A percentile compares a stretch with the other conserved stretches of the same genome.
Evolutionary conservation across 2,329 filamentous ascomycete species (phyloP).

Genomic region (Stagonosporopsis chrysanthemi): DNA sequence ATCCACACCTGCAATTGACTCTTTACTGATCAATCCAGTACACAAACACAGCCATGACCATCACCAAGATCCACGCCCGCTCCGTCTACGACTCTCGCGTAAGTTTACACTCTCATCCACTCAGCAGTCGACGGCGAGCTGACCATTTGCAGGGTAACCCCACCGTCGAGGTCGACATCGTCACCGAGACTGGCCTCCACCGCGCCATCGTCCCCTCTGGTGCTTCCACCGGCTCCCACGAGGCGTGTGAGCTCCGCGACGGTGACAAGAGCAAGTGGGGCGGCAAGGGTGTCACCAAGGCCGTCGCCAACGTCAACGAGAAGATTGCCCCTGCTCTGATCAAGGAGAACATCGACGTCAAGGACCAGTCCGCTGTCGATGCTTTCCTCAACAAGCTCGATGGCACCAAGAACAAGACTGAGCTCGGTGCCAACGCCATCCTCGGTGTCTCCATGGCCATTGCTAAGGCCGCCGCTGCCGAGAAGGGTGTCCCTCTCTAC

Average conservation of each 20-base stretch:
- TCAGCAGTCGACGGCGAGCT: conserved; percentile 14
- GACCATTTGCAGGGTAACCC: conserved; percentile 72
- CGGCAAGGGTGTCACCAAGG: conserved; percentile 64
- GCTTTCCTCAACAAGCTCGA: conserved; percentile 62
- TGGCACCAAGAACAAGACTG: conserved; percentile 66
- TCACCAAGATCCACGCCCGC: conserved; percentile 66
- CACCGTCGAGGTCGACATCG: conserved; percentile 96
- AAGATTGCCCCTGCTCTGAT: conserved; percentile 63
- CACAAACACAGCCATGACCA: conserved; percentile 71
- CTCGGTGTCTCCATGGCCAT: conserved; percentile 67
- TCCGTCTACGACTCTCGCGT: conserved; percentile 94
- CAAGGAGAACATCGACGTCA: conserved; percentile 62
- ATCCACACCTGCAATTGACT: conserved; percentile 35
- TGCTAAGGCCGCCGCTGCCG: conserved; percentile 64
- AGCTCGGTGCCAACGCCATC: conserved; percentile 67
- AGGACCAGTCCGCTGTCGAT: conserved; percentile 63
- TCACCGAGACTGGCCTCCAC: conserved; percentile 95
- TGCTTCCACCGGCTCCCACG: conserved; percentile 76
- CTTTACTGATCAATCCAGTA: conserved; percentile 24
- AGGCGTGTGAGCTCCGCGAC: conserved; percentile 63
- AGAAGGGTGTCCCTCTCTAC: conserved; percentile 64
- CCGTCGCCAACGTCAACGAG: conserved; percentile 63
- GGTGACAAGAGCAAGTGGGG: conserved; percentile 61
- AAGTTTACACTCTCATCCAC: conserved; percentile 8
- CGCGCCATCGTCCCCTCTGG: conserved; percentile 97